Evolutionary conservation across 2,329 filamentous ascomycete genomes (phyloP).

Genomic region (Hirsutella rhossiliensis): DNA sequence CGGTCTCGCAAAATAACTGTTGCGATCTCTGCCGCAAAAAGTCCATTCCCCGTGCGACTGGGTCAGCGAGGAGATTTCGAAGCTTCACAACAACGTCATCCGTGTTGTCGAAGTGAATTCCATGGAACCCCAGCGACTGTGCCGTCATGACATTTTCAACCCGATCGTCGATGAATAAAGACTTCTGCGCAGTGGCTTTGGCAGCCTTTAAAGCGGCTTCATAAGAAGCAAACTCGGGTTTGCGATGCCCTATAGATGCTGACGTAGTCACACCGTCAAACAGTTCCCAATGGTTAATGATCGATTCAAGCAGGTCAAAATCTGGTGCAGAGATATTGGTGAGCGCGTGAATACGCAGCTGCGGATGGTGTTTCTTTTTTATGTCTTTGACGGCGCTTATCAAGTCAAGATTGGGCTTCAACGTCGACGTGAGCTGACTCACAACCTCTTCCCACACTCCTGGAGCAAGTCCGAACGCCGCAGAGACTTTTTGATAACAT

Average conservation of each 20-base stretch:
- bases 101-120: not conserved
- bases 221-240: not conserved
- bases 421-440: not conserved
- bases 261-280: not conserved
- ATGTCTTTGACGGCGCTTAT: not conserved
- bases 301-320: not conserved
- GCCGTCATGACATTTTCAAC: not conserved
- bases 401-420: not conserved
- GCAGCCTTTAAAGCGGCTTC: not conserved
- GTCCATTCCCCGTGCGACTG: too few relatives aligned
- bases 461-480: not conserved
- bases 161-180: not conserved
- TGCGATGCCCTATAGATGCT: not conserved
- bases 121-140: not conserved
- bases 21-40: too few relatives aligned
- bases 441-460: not conserved
- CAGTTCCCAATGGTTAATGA: not conserved
- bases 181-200: not conserved
- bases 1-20: too few relatives aligned
- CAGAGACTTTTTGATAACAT: not conserved
- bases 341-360: not conserved
- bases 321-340: conserved; percentile 1
- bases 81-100: too few relatives aligned
- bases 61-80: too few relatives aligned
- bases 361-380: not conserved